Evolutionary conservation across 176 grass and related monocot genomes (phyloP), one percentile per base, ranked within the genome.

Genomic region (Oryza glaberrima): DNA sequence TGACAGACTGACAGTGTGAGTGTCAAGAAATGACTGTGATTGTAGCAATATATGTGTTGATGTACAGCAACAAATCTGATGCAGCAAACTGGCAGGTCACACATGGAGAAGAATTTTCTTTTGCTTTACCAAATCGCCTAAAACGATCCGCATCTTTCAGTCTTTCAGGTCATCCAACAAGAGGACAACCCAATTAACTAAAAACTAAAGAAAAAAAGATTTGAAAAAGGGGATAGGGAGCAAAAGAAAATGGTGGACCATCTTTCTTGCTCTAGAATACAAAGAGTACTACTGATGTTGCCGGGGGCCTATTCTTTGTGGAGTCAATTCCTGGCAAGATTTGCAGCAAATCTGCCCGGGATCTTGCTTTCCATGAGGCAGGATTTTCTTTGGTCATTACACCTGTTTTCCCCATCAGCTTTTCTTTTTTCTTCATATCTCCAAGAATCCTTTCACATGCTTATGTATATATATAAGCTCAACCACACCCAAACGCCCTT

Each of bases 261-360:
- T 56, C 68, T 28, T 17, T 23, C 41, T 46, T 54, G 46, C 76
- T 78, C 58, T 22, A 78, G 76, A 63, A 82, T 45, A 30, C 51
- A 72, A 49, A 61, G 16, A 22, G n/a, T 9, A 38, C 36, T 63
- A 52, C 45, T 30, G 74, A 77, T 81, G 77, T 47, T 72, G 88
- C 45, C 45, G 40, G 35, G 35, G n/a, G 49, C 60, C 61, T 88
- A 74, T 80, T 76, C 51, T 71, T 72, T 9, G 26, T 71, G 81
- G 81, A 70, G 84, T 83, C 78, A 91, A 94, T 90, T 94, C 84
- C 41, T 84, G 69, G 54, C 84, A 88, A 97, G 92, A 94, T 97
- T 88, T 92, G 89, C 82, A 82, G 67, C 11, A 97, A 90, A 97
- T 97, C 92, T 77, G 76, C 81, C 64, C 79, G 65, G 85, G 90